Base-by-base conservation (phyloP, 2,329 filamentous ascomycete species). In the Aspergillus sp. region DNA sequence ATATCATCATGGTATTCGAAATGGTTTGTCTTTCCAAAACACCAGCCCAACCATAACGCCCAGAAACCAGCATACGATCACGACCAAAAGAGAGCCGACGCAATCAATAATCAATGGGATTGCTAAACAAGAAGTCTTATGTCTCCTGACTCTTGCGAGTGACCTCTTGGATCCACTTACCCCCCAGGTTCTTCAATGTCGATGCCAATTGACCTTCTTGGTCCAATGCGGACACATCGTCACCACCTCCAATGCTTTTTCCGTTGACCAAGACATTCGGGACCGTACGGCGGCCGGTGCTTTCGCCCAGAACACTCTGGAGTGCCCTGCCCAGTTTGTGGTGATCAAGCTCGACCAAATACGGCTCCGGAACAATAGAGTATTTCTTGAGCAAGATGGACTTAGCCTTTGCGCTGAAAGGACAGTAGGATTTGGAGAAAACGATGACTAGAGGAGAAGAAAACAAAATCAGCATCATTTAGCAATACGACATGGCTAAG, bases 381-480 rank as follows among this genome's bases (percentile, higher is more conserved):
- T 97, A 97, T 59, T 86, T 84, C 19, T 90, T 82, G 38, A 95
- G 81, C 37, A 98, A 80, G 48, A 97, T 80, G 39, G 77, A 76
- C 71, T 98, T 98, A 41, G 93, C 93, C 58, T 82, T 83, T 64
- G 83, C 85, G 45, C 90, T 96, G 71, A 81, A 85, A 1, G 86
- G 89, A 68, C 93, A 98, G 72, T 91, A 95, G 1, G 86, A 82
- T 70, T 98, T 97, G 54, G 90, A 95, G 74, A 97, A 97, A 60
- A 98, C 88, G 65, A 96, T 87, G 51, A 97, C 89, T 93, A 55
- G 5, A 48, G 22, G 37, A 15, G 17, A 41, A 41, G 15, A 45
- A 46, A 43, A 15, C 43, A 46, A 37, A 22, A 51, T 49, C 27
- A 48, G 41, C 25, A 22, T 39, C 27, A 48, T 10, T 9, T 20